phyloP scores from a whole-genome alignment of 208 protist species.

The Wallacemonas sp. region DNA sequence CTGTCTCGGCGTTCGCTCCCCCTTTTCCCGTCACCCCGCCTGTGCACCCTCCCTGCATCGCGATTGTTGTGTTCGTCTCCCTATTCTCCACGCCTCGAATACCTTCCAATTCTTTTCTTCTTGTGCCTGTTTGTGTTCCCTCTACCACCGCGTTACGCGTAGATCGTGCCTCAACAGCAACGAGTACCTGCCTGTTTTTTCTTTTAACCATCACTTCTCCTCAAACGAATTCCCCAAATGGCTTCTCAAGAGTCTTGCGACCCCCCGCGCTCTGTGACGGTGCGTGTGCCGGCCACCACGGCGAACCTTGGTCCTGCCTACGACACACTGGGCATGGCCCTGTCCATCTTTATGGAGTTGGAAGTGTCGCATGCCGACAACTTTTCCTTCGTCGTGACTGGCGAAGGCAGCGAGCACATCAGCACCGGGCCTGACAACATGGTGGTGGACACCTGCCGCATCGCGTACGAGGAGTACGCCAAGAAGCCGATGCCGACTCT shows the following conservation, averaged over 20 bases:
- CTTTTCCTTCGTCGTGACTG: conserved; percentile 77
- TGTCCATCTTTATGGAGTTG: conserved; percentile 92
- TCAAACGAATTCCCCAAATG: conserved; percentile 2
- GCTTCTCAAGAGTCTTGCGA: background rate
- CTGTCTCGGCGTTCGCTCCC: too few relatives aligned
- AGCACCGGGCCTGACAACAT: conserved; percentile 78
- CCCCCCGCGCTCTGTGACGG: conserved; percentile 54
- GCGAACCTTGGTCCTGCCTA: conserved; percentile 93
- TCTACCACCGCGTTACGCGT: too few relatives aligned
- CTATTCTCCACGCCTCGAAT: too few relatives aligned
- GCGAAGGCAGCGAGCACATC: conserved; percentile 81
- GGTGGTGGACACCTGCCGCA: conserved; percentile 71
- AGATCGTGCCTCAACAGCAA: too few relatives aligned
- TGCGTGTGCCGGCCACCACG: conserved; percentile 92
- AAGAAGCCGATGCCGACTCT: conserved; percentile 81
- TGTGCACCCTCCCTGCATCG: too few relatives aligned
- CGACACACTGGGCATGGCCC: conserved; percentile 91
- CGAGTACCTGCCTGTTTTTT: background rate
- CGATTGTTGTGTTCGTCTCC: too few relatives aligned
- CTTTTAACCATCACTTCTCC: too few relatives aligned
- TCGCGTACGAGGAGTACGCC: conserved; percentile 77
- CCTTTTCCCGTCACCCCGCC: too few relatives aligned
- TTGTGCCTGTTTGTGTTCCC: too few relatives aligned
- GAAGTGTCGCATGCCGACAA: conserved; percentile 74
- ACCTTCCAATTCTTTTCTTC: too few relatives aligned